phyloP scores from a whole-genome alignment of 495 filamentous ascomycete genomes.

The Penicillium nucicola region DNA sequence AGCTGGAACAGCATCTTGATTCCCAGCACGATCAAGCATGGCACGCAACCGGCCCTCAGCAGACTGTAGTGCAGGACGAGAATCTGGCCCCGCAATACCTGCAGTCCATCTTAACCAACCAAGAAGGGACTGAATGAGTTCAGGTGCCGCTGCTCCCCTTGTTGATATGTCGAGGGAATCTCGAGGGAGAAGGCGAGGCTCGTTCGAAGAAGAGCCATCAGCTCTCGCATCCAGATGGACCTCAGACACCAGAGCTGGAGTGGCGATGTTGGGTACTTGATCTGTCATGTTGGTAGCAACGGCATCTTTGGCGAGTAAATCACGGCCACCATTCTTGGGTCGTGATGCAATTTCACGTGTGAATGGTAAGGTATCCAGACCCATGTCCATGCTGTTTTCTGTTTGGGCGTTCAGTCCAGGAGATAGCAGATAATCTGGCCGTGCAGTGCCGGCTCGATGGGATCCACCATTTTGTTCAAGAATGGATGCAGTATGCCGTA shows the following conservation, averaged over 20 bases:
- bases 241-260: slow-evolving; percentile 41
- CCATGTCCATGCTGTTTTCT: not conserved
- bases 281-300: slow-evolving; percentile 6
- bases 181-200: not conserved
- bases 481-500: slow-evolving; percentile 18
- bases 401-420: not conserved
- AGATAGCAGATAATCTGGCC: slow-evolving; percentile 11
- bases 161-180: not conserved
- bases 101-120: slow-evolving; percentile 34
- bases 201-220: slow-evolving; percentile 7
- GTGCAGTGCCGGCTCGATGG: slow-evolving; percentile 4
- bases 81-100: slow-evolving; percentile 16
- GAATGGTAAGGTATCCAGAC: slow-evolving; percentile 5
- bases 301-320: slow-evolving; percentile 24
- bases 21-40: slow-evolving; percentile 28
- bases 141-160: slow-evolving; percentile 4
- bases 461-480: slow-evolving; percentile 9
- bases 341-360: slow-evolving; percentile 33
- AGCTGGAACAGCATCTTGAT: not conserved
- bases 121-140: slow-evolving; percentile 33
- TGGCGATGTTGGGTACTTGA: slow-evolving; percentile 20
- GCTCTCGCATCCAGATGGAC: slow-evolving; percentile 38
- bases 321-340: slow-evolving; percentile 27
- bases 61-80: slow-evolving; percentile 21
- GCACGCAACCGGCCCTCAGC: slow-evolving; percentile 40